Percentiles rank a stretch among this genome's conserved stretches.
phyloP scores from a whole-genome alignment of 2,329 filamentous ascomycete genomes.

The Grosmannia penicillata region DNA sequence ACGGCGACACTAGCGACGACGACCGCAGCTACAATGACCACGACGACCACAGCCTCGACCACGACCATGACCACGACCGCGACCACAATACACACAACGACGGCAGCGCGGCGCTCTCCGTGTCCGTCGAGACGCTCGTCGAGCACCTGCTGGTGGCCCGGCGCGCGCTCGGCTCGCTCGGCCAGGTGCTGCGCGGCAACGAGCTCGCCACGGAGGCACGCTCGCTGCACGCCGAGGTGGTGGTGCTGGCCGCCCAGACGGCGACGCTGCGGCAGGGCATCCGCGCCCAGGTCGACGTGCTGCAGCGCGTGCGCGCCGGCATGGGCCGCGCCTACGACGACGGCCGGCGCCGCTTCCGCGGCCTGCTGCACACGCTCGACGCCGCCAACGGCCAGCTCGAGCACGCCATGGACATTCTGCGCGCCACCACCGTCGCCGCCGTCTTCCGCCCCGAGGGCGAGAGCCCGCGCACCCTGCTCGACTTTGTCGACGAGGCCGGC shows the following conservation, averaged over 20 bases:
- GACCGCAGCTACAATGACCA: neutral
- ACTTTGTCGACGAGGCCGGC: constrained; percentile 62
- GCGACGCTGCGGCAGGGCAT: constrained; percentile 53
- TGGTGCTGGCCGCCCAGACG: constrained; percentile 55
- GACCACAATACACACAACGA: no score
- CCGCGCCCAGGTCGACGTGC: constrained; percentile 35
- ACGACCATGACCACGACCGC: neutral
- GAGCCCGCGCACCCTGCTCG: constrained; percentile 48
- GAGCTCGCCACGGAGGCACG: constrained; percentile 70
- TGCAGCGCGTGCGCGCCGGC: constrained; percentile 33
- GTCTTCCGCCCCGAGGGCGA: constrained; percentile 45
- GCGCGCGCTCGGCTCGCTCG: constrained; percentile 71
- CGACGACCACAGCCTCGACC: neutral
- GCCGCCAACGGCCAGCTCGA: constrained; percentile 48
- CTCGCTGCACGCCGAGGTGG: constrained; percentile 60
- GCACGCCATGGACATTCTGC: constrained; percentile 50
- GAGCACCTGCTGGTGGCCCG: constrained; percentile 77
- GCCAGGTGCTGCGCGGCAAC: constrained; percentile 70
- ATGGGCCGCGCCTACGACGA: constrained; percentile 41
- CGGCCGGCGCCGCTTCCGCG: constrained; percentile 44
- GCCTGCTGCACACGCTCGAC: constrained; percentile 50
- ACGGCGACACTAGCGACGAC: neutral
- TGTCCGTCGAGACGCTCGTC: constrained; percentile 62
- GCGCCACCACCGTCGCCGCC: constrained; percentile 47
- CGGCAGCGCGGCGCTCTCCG: constrained; percentile 2